Evolutionary conservation across 306 rosid species (phyloP).

Genomic region (Prinsepia uniflora): DNA sequence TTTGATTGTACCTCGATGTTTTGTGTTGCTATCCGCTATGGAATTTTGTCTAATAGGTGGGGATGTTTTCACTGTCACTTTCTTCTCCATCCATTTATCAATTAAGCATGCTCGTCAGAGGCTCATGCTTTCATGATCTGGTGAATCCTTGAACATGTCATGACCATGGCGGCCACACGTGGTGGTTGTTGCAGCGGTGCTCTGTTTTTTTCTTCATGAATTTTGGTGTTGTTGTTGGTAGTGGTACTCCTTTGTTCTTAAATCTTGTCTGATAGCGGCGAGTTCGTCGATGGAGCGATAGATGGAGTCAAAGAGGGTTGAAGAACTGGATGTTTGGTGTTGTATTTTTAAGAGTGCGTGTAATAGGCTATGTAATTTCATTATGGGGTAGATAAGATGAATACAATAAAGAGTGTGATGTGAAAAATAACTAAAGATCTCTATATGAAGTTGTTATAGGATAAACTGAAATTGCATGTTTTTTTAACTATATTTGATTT

Average conservation of each 20-base stretch:
- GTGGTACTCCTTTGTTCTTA: neutral
- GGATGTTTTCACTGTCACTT: conserved; percentile 29
- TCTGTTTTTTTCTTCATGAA: conserved; percentile 49
- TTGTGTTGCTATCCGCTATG: conserved; percentile 57
- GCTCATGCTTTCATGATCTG: conserved; percentile 28
- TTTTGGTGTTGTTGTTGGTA: conserved; percentile 33
- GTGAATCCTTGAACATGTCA: conserved; percentile 17
- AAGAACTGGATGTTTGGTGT: neutral
- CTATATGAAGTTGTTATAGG: too few species aligned
- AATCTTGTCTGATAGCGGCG: neutral
- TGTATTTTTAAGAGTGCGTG: neutral
- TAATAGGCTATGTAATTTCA: neutral
- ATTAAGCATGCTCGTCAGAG: conserved; percentile 48
- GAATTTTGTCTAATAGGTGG: conserved; percentile 42
- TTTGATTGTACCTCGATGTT: conserved; percentile 30
- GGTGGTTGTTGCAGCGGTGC: neutral
- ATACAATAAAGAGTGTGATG: too few species aligned
- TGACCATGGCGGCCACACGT: conserved; percentile 3
- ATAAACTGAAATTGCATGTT: too few species aligned
- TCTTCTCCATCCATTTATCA: conserved; percentile 68
- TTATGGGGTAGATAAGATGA: neutral
- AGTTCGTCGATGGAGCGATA: conserved; percentile 82
- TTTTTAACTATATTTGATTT: neutral
- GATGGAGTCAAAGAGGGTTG: conserved; percentile 70
- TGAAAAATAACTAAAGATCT: too few species aligned